Evolutionary conservation across 495 filamentous ascomycete genomes (phyloP).

Genomic region (Xylaria nigripes): DNA sequence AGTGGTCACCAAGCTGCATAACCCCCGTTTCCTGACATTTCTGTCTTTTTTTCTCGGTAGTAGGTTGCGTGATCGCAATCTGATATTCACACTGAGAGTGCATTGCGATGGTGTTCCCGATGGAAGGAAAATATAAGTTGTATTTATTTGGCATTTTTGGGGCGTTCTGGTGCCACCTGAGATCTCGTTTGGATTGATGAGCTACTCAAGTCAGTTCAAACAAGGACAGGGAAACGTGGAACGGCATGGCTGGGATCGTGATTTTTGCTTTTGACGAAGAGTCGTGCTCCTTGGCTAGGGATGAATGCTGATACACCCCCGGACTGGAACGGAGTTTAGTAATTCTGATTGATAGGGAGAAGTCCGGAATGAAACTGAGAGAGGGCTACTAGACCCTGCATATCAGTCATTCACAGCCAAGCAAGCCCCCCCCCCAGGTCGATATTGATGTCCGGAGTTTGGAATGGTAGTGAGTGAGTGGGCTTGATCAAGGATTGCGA

Average conservation of each 20-base stretch:
- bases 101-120: slow-evolving; percentile 10
- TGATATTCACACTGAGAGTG: slow-evolving; percentile 1
- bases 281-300: background rate
- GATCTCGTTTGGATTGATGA: background rate
- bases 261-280: background rate
- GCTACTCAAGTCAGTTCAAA: background rate
- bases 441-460: too few species aligned
- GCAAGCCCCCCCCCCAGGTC: background rate
- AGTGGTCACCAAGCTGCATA: background rate
- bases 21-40: background rate
- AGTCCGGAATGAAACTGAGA: background rate
- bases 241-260: background rate
- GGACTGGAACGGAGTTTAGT: background rate
- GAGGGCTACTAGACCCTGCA: background rate
- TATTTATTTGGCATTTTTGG: background rate
- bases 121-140: background rate
- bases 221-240: background rate
- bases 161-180: background rate
- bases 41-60: background rate
- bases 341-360: background rate
- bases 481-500: background rate
- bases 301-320: background rate
- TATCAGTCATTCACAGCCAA: background rate
- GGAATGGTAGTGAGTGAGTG: too few species aligned
- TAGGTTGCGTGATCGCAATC: background rate